Conservation (phyloP, 1,284 basidiomycete genomes). For the Ustilago cynodontis region DNA sequence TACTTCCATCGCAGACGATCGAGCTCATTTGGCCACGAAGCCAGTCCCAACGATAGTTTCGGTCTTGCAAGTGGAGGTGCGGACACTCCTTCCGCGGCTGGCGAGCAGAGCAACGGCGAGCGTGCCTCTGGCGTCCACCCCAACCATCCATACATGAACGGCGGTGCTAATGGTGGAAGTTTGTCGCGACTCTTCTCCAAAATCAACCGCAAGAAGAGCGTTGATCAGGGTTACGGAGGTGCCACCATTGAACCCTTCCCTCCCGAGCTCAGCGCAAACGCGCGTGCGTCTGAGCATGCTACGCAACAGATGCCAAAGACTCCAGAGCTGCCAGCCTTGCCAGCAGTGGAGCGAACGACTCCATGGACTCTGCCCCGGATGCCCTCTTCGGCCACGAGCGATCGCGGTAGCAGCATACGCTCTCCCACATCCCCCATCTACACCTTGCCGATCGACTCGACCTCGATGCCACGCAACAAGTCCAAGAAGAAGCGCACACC, state of each 20-base stretch:
- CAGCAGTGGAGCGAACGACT: constrained; percentile 20
- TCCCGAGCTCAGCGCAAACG: constrained; percentile 22
- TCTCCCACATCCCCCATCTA: constrained; percentile 32
- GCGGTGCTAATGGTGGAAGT: constrained; percentile 32
- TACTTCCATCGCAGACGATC: constrained; percentile 50
- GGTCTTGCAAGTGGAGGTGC: constrained; percentile 2
- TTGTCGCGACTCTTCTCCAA: constrained; percentile 54
- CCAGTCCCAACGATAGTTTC: constrained; percentile 19
- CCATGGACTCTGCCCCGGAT: constrained; percentile 28
- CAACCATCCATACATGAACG: constrained; percentile 47
- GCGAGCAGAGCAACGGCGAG: constrained; percentile 12
- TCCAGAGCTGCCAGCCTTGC: constrained; percentile 16
- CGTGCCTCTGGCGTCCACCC: constrained; percentile 18
- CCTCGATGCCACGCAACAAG: constrained; percentile 25
- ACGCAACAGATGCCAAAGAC: constrained; percentile 13
- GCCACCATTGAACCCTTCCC: constrained; percentile 52
- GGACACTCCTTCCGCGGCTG: background rate
- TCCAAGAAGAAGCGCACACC: constrained; percentile 39
- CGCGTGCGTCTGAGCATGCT: constrained; percentile 7
- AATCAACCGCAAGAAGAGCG: constrained; percentile 39
- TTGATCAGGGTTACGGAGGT: constrained; percentile 33
- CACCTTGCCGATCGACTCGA: constrained; percentile 47
- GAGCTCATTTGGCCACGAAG: constrained; percentile 59
- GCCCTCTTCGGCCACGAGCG: constrained; percentile 19
- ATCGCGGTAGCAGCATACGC: constrained; percentile 27